Base-by-base conservation (phyloP, 805 yeast genomes). In the Lipomyces orientalis region DNA sequence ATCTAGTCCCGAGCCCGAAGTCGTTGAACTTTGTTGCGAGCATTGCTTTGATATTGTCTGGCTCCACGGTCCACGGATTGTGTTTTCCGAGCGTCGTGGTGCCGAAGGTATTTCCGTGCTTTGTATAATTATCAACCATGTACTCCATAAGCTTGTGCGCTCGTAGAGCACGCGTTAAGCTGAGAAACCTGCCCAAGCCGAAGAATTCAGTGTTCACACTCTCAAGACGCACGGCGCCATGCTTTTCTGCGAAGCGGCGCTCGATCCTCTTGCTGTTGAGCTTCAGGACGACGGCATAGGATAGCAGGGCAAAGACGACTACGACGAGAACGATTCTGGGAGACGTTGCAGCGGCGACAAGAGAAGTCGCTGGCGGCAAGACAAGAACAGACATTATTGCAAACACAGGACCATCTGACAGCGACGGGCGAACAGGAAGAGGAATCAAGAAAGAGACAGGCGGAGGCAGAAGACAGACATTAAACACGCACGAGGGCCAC, bases 11-110 rank as follows among this genome's bases (percentile, higher is more conserved):
- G 25, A 79, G 70, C 25, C 71, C 71, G 61, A 70, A 79, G 58
- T 78, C 80, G 61, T 75, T 69, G 67, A 77, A 78, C 37, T 73
- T 70, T 3, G 78, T 76, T 14, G 80, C 75, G 35, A 78, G 69
- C 19, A 78, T 63, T 3, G 79, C 67, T 68, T 77, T 75, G 66
- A 78, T 65, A 64, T 78, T 78, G 46, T 75, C 79, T 2, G 80
- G 78, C 54, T 78, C 79, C 31, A 55, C 31, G 4, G 70, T 67
- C n/a, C 55, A 56, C 22, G 61, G 22, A 43, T 54, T 54, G 22
- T 34, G 33, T n/a, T 35, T 9, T 7, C 64, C 64, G 5, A 67
- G 61, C 4, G 60, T 19, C 31, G 55, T 22, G 5, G 55, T 14
- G 55, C 55, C 55, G 9, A 52, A 52, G 3, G 55, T 52, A 52